These are phyloP conservation scores for Aureobasidium mangrovei DNA, from an alignment of 2,329 filamentous ascomycete genomes.

Conservation along the genomic window DNA sequence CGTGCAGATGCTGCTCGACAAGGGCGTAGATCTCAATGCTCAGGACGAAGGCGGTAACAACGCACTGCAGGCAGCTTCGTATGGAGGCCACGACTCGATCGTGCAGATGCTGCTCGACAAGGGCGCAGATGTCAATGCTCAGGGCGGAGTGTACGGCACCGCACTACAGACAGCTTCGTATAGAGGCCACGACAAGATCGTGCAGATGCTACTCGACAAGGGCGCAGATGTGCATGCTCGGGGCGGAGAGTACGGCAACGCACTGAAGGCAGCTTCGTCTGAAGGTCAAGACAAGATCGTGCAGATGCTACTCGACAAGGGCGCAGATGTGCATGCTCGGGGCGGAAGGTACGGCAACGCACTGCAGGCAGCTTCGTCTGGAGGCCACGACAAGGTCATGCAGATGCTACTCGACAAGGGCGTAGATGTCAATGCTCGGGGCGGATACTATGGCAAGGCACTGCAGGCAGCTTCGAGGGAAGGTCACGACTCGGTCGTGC, in stretches of 20 bases:
- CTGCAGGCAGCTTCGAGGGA: slow-evolving; percentile 14
- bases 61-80: slow-evolving; percentile 15
- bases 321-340: slow-evolving; percentile 21
- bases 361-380: slow-evolving; percentile 16
- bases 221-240: slow-evolving; percentile 14
- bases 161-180: slow-evolving; percentile 15
- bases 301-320: slow-evolving; percentile 19
- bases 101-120: slow-evolving; percentile 17
- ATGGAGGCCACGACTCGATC: slow-evolving; percentile 11
- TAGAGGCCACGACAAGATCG: slow-evolving; percentile 14
- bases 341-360: slow-evolving; percentile 14
- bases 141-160: slow-evolving; percentile 15
- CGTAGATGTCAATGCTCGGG: too few species aligned
- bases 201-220: slow-evolving; percentile 14
- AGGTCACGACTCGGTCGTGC: slow-evolving; percentile 13
- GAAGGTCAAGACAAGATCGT: slow-evolving; percentile 16
- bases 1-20: slow-evolving; percentile 19
- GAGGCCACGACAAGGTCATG: slow-evolving; percentile 8
- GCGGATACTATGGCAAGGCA: background rate
- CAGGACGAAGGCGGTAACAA: slow-evolving; percentile 15
- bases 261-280: slow-evolving; percentile 15
- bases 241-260: slow-evolving; percentile 14
- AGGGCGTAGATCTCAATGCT: slow-evolving; percentile 21
- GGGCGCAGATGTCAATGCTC: slow-evolving; percentile 16
- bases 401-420: slow-evolving; percentile 17